These are phyloP conservation scores for Eucalyptus dawsonii DNA, from an alignment of 345 rosid species.

Conservation along the genomic window DNA sequence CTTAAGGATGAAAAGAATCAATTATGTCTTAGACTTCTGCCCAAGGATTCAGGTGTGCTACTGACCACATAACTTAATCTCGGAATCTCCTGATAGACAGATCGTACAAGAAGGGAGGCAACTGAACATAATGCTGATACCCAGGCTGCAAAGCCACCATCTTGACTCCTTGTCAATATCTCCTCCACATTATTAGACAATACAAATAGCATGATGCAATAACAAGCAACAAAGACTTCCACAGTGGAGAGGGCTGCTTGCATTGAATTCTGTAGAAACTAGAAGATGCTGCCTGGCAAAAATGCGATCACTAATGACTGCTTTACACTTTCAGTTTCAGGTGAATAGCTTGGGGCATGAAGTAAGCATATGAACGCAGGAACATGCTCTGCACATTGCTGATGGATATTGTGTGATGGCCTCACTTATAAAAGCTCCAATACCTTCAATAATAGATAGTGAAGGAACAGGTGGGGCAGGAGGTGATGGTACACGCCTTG, in stretches of 20 bases:
- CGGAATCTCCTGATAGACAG: slow-evolving; percentile 28
- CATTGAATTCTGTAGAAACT: slow-evolving; percentile 34
- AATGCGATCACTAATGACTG: slow-evolving; percentile 40
- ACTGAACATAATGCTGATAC: slow-evolving; percentile 43
- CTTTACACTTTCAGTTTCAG: slow-evolving; percentile 39
- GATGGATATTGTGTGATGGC: slow-evolving; percentile 67
- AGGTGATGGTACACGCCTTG: slow-evolving; percentile 35
- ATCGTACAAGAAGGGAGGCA: slow-evolving; percentile 28
- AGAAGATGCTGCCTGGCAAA: slow-evolving; percentile 57
- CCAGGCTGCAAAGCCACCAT: slow-evolving; percentile 57
- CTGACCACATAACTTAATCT: slow-evolving; percentile 60
- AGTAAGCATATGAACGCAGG: slow-evolving; percentile 58
- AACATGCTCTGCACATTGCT: slow-evolving; percentile 72
- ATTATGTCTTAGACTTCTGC: neutral
- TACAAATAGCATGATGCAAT: slow-evolving; percentile 67
- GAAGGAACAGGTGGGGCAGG: slow-evolving; percentile 68
- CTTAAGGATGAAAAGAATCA: neutral
- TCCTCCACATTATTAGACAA: slow-evolving; percentile 38
- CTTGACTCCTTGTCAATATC: slow-evolving; percentile 36
- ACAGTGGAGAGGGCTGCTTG: slow-evolving; percentile 55
- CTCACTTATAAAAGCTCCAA: slow-evolving; percentile 57
- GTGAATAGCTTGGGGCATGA: slow-evolving; percentile 50
- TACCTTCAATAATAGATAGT: slow-evolving; percentile 58
- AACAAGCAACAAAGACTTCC: slow-evolving; percentile 74
- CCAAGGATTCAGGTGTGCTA: neutral